Evolutionary conservation across 768 basidiomycete species (phyloP).

Genomic region (Mycena filopes): DNA sequence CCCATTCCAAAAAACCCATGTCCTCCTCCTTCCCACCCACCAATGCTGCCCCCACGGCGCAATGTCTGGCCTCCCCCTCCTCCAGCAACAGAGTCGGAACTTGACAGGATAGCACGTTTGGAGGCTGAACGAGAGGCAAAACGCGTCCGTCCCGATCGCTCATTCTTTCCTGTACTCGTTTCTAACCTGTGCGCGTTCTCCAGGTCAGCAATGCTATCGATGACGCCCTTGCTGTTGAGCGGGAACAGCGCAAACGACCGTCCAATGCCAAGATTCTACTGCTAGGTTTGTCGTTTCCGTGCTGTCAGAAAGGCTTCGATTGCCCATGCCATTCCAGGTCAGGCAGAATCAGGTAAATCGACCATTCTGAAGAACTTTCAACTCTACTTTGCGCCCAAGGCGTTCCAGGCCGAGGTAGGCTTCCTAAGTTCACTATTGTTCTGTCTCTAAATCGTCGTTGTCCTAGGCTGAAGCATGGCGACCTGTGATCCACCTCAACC

Average conservation of each 20-base stretch:
- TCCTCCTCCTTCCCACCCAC: conserved; percentile 13
- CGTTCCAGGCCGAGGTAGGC: conserved; percentile 64
- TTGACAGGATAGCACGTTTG: conserved; percentile 14
- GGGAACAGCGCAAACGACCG: conserved; percentile 51
- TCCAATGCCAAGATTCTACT: conserved; percentile 63
- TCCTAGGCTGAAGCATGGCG: conserved; percentile 70
- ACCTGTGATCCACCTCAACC: conserved; percentile 74
- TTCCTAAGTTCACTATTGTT: conserved; percentile 4
- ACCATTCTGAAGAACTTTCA: conserved; percentile 76
- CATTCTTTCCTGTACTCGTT: neutral
- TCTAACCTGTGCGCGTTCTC: conserved; percentile 13
- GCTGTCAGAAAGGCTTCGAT: neutral
- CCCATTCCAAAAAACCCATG: conserved; percentile 21
- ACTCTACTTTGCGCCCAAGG: conserved; percentile 66
- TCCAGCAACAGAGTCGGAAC: conserved; percentile 18
- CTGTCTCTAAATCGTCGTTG: neutral
- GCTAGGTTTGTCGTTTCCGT: conserved; percentile 54
- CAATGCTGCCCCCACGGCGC: conserved; percentile 29
- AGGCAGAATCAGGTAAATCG: conserved; percentile 76
- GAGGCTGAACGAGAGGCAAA: conserved; percentile 53
- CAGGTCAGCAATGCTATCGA: conserved; percentile 64
- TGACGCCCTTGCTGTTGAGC: conserved; percentile 57
- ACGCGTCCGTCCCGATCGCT: conserved; percentile 37
- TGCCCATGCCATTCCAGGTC: conserved; percentile 50
- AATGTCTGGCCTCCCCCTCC: conserved; percentile 33